Base-by-base conservation (phyloP, 2,329 filamentous ascomycete genomes). In the Albophoma yamanashiensis region DNA sequence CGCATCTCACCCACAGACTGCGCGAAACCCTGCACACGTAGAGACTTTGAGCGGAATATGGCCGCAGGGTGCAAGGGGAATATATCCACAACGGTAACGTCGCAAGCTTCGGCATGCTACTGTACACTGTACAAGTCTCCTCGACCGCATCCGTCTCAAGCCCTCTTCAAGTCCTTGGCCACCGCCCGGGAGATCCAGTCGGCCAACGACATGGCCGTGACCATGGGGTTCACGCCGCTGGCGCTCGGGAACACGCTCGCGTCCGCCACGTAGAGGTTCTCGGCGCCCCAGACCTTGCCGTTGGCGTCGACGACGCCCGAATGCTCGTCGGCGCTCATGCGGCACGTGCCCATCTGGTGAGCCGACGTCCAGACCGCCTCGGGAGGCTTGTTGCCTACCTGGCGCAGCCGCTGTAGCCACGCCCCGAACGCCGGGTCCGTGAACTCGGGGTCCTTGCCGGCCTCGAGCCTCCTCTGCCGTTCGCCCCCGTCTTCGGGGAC, bases 161-260 rank as follows among this genome's bases (percentile, higher is more conserved):
- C 39, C 38, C 20, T 40, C 20, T 20, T 40, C 39, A 60, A 39
- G 55, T 58, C 59, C 55, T 40, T 39, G 17, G 58, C 56, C 40
- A 60, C 53, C 0, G 80, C 79, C 66, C 80, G 76, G 3, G 83
- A 83, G 62, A 89, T 86, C 74, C 82, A 83, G 68, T 89, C 84
- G 56, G 84, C 79, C 66, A 89, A 81, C 1, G 84, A 83, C 89
- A 92, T 91, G 60, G 78, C 81, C 15, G 89, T 91, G 52, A 92
- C 77, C 89, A 93, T 92, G 15, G 89, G 89, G 70, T 92, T 92
- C 38, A 92, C 89, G 1, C 89, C 89, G 69, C 85, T 90, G 14
- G 89, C 88, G 60, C 82, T 87, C 1, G 88, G 89, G 62, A 92
- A 89, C 14, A 91, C 85, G 70, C 87, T 91, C 53, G 88, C 84